Base-by-base conservation (phyloP, 371 early-diverging fungal genomes). In the Mortierella sp. region DNA sequence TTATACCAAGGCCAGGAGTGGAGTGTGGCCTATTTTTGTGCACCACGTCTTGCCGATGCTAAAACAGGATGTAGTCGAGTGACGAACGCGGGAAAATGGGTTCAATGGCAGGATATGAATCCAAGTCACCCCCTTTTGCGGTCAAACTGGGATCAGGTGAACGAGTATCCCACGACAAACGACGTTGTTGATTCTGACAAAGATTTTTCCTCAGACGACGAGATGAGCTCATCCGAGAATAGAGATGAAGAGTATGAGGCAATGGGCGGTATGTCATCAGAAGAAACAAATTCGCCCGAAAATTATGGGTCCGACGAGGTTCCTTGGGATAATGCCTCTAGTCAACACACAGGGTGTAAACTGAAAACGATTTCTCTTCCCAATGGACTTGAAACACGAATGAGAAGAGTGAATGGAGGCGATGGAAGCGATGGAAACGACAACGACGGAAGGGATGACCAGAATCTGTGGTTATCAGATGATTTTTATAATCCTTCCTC, bases 1-100 rank as follows among this genome's bases (percentile, higher is more conserved):
- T 6, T 38, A 21, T 43, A 58, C 22, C 47, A 40, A 21, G 50
- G 48, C 15, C 41, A 38, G 22, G 64, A 40, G 15, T 45, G 65
- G 5, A 61, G 41, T 22, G 33, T 59, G 10, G 53, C n/a, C 8
- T 71, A 63, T 38, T 63, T 67, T n/a, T 76, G 77, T 41, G 63
- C 63, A 6, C 8, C 22, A 21, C 72, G 77, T 40, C 60, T 65
- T 1, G 33, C 32, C 4, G 61, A 64, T 40, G 53, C 41, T 1
- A 63, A 58, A 19, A 47, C 19, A 10, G 77, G 77, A 3, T 76
- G 77, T 47, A 62, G 67, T 45, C 66, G 62, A 22, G 63, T 57
- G 55, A 21, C 32, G 66, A 33, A 45, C 7, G 66, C 62, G 0
- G 62, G 38, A 22, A 66, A 32, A 16, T 71, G 65, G 71, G 40